Evolutionary conservation across 73 alveolate species (phyloP).

Genomic region (Strombidium stylifer): DNA sequence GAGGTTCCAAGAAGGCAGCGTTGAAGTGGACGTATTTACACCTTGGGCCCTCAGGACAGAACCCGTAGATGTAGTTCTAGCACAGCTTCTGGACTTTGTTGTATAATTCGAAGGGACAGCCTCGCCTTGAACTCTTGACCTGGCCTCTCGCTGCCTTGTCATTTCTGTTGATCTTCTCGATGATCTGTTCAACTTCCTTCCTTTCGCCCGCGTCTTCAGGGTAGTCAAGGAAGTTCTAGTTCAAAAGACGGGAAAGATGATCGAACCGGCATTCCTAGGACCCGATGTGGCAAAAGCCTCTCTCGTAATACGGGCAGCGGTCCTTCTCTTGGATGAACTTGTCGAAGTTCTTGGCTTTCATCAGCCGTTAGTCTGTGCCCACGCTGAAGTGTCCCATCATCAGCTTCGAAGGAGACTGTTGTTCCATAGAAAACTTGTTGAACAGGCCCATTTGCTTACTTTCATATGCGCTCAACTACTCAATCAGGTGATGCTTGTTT

Average conservation of each 20-base stretch:
- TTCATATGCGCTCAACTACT: conserved; percentile 40
- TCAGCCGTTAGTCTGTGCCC: neutral
- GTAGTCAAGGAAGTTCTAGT: no score
- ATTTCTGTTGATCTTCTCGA: no score
- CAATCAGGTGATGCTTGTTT: no score
- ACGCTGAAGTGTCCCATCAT: neutral
- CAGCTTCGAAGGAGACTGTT: neutral
- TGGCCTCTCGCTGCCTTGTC: no score
- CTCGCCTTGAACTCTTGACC: no score
- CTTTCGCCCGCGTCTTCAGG: neutral
- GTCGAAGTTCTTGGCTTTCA: conserved; percentile 13
- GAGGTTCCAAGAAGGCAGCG: conserved; percentile 3
- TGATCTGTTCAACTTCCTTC: no score
- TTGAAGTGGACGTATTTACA: conserved; percentile 43
- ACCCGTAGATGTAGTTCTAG: conserved; percentile 50
- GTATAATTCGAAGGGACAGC: neutral
- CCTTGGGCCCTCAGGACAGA: conserved; percentile 63
- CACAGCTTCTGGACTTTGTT: conserved; percentile 39
- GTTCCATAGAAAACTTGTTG: neutral
- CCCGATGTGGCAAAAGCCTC: conserved; percentile 60
- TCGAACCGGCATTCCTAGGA: conserved; percentile 31
- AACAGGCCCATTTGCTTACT: no score
- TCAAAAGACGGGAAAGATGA: no score
- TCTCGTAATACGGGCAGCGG: conserved; percentile 52
- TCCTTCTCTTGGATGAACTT: conserved; percentile 11